Evolutionary conservation across 2,329 filamentous ascomycete species (phyloP).

Genomic region (Teratosphaeriaceae sp.): DNA sequence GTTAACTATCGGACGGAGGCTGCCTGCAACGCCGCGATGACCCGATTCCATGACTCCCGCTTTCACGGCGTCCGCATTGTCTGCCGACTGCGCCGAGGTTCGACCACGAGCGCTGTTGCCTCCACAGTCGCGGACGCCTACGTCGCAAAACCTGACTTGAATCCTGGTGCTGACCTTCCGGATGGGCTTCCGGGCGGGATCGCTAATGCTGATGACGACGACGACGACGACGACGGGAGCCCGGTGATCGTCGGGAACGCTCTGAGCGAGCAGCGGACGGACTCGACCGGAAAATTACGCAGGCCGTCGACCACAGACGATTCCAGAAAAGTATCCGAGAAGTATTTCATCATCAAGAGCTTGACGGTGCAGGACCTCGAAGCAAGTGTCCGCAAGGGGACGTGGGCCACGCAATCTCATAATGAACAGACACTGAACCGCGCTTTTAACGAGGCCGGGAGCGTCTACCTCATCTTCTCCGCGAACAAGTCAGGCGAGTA

Average conservation of each 20-base stretch:
- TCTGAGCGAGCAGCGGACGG: constrained; percentile 7
- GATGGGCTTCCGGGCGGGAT: background rate
- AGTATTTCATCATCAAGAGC: constrained; percentile 90
- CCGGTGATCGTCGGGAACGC: constrained; percentile 17
- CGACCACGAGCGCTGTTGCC: constrained; percentile 13
- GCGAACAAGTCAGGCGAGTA: constrained; percentile 98
- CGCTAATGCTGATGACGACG: background rate
- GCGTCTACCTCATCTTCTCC: constrained; percentile 89
- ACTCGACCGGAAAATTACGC: background rate
- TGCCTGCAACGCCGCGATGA: constrained; percentile 68
- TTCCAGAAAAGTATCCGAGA: constrained; percentile 51
- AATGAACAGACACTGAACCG: constrained; percentile 80
- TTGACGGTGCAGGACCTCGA: constrained; percentile 87
- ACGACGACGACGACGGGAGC: constrained; percentile 9
- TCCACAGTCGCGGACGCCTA: constrained; percentile 14
- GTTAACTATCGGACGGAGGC: constrained; percentile 85
- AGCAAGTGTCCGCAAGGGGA: constrained; percentile 74
- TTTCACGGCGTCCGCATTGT: constrained; percentile 83
- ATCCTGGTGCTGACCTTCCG: background rate
- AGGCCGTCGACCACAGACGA: background rate
- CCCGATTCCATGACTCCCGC: constrained; percentile 80
- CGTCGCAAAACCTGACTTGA: background rate
- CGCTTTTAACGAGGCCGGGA: constrained; percentile 74
- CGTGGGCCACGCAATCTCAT: constrained; percentile 92
- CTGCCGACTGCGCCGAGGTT: constrained; percentile 62